Percentiles rank a stretch among this genome's conserved stretches.
Conservation (phyloP, 371 early-diverging fungal species). For the Mucor saturninus region DNA sequence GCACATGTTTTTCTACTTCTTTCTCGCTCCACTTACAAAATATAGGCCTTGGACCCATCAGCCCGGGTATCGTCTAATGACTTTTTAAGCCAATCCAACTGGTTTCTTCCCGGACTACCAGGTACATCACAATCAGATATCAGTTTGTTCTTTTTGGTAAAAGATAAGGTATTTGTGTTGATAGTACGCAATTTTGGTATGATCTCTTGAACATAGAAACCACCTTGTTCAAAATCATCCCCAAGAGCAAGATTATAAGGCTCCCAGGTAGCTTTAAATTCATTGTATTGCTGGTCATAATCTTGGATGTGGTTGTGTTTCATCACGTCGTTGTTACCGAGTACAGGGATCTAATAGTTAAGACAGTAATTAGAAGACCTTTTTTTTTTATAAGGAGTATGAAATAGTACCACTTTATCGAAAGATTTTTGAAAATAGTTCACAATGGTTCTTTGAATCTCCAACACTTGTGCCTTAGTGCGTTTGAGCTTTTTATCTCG, state of each 20-base stretch:
- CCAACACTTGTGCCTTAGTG: constrained; percentile 23
- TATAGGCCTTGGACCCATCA: constrained; percentile 3
- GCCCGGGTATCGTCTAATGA: constrained; percentile 14
- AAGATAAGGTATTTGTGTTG: constrained; percentile 31
- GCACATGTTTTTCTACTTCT: constrained; percentile 7
- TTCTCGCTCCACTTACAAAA: constrained; percentile 15
- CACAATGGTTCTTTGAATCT: constrained; percentile 30
- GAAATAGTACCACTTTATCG: constrained; percentile 9
- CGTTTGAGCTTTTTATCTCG: constrained; percentile 16
- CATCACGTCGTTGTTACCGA: constrained; percentile 44
- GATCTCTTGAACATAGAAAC: constrained; percentile 29
- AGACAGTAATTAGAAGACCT: too few species aligned
- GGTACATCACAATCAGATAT: constrained; percentile 30
- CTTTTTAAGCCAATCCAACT: constrained; percentile 38
- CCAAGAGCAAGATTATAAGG: constrained; percentile 28
- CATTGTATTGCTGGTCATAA: constrained; percentile 5
- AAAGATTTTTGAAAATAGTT: constrained; percentile 32
- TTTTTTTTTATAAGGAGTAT: neutral
- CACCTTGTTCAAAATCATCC: constrained; percentile 24
- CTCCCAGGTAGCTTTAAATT: constrained; percentile 25
- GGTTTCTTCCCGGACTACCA: constrained; percentile 26
- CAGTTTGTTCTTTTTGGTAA: constrained; percentile 27
- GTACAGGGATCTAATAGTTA: constrained; percentile 34
- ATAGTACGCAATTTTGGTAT: constrained; percentile 18
- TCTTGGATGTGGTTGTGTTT: constrained; percentile 24